These are phyloP conservation scores for Saksenaea oblongispora DNA, from an alignment of 371 early-diverging fungal genomes.

Conservation along the genomic window DNA sequence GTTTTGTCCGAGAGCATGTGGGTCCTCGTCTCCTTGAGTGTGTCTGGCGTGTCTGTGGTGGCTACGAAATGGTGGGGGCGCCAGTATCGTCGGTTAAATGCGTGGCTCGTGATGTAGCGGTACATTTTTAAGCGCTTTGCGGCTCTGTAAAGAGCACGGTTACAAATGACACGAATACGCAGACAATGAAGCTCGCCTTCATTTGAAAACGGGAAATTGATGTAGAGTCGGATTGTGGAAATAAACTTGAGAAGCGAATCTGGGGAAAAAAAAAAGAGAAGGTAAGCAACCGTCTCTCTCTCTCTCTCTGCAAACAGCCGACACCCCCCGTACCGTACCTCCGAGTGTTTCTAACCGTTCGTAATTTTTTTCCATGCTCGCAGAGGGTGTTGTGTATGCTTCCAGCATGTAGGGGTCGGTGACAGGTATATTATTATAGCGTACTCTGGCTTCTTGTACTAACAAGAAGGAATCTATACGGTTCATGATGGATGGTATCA, in stretches of 20 bases:
- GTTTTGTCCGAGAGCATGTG: conserved; percentile 77
- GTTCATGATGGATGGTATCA: conserved; percentile 68
- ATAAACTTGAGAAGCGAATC: conserved; percentile 93
- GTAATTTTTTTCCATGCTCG: conserved; percentile 76
- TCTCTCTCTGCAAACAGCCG: no score
- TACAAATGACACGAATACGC: conserved; percentile 78
- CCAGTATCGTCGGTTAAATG: conserved; percentile 70
- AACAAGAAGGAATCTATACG: conserved; percentile 68
- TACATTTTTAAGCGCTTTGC: conserved; percentile 63
- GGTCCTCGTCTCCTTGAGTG: conserved; percentile 25
- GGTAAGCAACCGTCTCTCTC: no score
- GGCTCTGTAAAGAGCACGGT: conserved; percentile 63
- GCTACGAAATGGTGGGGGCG: conserved; percentile 54
- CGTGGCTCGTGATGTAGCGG: conserved; percentile 58
- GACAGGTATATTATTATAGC: conserved; percentile 45
- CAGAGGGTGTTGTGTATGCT: conserved; percentile 77
- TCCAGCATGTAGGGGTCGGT: conserved; percentile 55
- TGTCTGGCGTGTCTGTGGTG: conserved; percentile 34
- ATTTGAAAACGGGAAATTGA: conserved; percentile 72
- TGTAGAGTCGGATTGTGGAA: conserved; percentile 77
- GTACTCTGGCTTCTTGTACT: conserved; percentile 54
- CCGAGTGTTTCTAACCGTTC: conserved; percentile 96
- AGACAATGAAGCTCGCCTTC: conserved; percentile 80
- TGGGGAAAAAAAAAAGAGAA: not conserved
- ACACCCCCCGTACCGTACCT: no score